Conservation (phyloP, 2,329 filamentous ascomycete species). For the Dothistroma pini region DNA sequence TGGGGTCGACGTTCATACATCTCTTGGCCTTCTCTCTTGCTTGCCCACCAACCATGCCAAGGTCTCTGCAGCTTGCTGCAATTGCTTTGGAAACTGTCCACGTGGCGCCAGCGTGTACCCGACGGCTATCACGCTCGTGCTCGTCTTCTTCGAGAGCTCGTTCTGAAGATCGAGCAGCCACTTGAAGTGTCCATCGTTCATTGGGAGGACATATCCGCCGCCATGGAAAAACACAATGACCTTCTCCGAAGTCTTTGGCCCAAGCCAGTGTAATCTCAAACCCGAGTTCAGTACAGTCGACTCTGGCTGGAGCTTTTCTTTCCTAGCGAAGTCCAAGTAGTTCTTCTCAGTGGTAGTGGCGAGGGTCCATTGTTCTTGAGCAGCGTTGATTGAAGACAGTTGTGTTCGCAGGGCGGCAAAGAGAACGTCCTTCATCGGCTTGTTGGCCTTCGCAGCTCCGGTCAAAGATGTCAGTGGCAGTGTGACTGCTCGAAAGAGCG, state of each 20-base stretch:
- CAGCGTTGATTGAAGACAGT: conserved; percentile 23
- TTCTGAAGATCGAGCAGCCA: conserved; percentile 47
- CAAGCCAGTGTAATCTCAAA: conserved; percentile 47
- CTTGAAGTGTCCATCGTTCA: conserved; percentile 45
- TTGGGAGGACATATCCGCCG: conserved; percentile 55
- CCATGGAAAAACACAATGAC: conserved; percentile 49
- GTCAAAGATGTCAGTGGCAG: conserved; percentile 32
- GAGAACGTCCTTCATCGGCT: conserved; percentile 27
- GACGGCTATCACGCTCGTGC: conserved; percentile 51
- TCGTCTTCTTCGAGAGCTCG: conserved; percentile 38
- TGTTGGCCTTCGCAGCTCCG: conserved; percentile 29
- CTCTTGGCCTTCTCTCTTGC: conserved; percentile 35
- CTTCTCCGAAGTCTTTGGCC: conserved; percentile 38
- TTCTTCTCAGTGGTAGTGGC: conserved; percentile 29
- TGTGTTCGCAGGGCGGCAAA: conserved; percentile 27
- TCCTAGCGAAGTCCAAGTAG: conserved; percentile 37
- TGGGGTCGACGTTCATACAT: conserved; percentile 25
- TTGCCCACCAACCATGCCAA: conserved; percentile 43
- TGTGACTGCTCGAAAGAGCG: conserved; percentile 33
- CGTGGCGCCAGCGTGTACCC: conserved; percentile 53
- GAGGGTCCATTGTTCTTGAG: conserved; percentile 39
- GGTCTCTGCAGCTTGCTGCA: conserved; percentile 45
- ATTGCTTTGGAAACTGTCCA: conserved; percentile 47
- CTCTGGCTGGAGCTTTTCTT: conserved; percentile 37
- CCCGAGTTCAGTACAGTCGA: conserved; percentile 43